Evolutionary conservation across 2,329 filamentous ascomycete species (phyloP).

Genomic region (Penicillium sp.): DNA sequence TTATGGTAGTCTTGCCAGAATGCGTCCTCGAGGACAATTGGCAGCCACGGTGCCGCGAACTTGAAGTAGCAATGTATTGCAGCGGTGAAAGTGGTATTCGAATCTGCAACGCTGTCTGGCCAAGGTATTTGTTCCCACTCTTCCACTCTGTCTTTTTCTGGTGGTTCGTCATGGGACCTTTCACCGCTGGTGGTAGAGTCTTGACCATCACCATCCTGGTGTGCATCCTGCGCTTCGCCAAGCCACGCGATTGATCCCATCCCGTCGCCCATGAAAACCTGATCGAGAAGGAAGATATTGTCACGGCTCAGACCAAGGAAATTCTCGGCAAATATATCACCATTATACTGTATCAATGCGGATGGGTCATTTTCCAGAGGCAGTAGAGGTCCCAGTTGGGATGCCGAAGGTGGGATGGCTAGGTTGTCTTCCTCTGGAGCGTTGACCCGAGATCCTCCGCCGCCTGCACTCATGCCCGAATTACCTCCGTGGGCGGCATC

Average conservation of each 20-base stretch:
- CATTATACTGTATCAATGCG: no score
- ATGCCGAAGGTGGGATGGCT: no score
- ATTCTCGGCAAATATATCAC: background rate
- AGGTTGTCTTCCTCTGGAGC: no score
- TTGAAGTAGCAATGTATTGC: conserved; percentile 28
- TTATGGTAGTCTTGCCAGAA: conserved; percentile 29
- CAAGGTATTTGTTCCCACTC: background rate
- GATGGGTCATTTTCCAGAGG: no score
- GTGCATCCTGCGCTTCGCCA: background rate
- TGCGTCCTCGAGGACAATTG: conserved; percentile 25
- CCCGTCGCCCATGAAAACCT: conserved; percentile 23
- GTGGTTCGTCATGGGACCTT: background rate
- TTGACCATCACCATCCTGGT: background rate
- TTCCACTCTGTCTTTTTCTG: background rate
- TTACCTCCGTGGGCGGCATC: background rate
- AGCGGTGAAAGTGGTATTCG: conserved; percentile 4
- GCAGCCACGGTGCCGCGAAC: conserved; percentile 21
- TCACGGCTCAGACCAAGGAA: conserved; percentile 23
- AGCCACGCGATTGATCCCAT: conserved; percentile 4
- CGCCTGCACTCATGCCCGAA: no score
- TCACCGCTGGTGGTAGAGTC: background rate
- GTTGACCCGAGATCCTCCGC: no score
- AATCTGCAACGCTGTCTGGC: background rate
- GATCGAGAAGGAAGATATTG: conserved; percentile 27
- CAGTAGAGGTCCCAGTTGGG: no score